These are phyloP conservation scores for Calendula officinalis DNA, from an alignment of 129 eudicot species.

Conservation along the genomic window DNA sequence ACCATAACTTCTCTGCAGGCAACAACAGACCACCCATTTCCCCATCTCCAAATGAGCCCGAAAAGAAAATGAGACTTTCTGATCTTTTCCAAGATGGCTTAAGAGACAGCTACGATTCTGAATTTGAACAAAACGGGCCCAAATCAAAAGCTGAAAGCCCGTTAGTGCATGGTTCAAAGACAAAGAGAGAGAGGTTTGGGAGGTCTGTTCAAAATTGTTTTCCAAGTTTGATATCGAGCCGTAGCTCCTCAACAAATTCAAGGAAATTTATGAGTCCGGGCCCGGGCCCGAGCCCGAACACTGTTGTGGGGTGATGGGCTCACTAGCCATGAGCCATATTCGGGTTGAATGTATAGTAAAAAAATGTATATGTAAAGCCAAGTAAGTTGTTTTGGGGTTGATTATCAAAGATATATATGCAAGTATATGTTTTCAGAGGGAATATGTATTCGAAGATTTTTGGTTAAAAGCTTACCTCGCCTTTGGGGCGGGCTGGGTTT, in stretches of 20 bases:
- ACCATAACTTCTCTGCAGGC: slow-evolving; percentile 32
- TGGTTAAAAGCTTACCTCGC: slow-evolving; percentile 14
- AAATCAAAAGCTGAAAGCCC: slow-evolving; percentile 14
- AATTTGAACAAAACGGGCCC: not conserved
- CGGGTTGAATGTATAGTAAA: slow-evolving; percentile 19
- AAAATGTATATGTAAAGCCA: slow-evolving; percentile 30
- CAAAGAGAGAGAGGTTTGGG: slow-evolving; percentile 30
- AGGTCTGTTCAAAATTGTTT: slow-evolving; percentile 26
- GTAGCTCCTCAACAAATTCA: slow-evolving; percentile 35
- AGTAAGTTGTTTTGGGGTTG: slow-evolving; percentile 27
- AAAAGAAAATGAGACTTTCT: slow-evolving; percentile 50
- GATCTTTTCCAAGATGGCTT: slow-evolving; percentile 59
- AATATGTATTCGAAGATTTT: slow-evolving; percentile 29
- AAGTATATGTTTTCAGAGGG: slow-evolving; percentile 30
- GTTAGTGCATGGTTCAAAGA: slow-evolving; percentile 17
- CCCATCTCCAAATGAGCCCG: slow-evolving; percentile 38
- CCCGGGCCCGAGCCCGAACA: not conserved
- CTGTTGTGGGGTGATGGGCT: slow-evolving; percentile 27
- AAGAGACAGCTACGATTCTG: slow-evolving; percentile 24
- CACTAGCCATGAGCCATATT: not conserved
- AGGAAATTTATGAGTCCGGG: slow-evolving; percentile 31
- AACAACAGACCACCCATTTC: slow-evolving; percentile 13
- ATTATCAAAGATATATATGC: not conserved
- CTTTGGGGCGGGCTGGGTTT: slow-evolving; percentile 5
- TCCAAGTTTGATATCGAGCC: slow-evolving; percentile 31